A percentile compares a stretch with the other conserved stretches of the same genome.
phyloP scores from a whole-genome alignment of 257 asterid genomes.

The Solanum chilense region DNA sequence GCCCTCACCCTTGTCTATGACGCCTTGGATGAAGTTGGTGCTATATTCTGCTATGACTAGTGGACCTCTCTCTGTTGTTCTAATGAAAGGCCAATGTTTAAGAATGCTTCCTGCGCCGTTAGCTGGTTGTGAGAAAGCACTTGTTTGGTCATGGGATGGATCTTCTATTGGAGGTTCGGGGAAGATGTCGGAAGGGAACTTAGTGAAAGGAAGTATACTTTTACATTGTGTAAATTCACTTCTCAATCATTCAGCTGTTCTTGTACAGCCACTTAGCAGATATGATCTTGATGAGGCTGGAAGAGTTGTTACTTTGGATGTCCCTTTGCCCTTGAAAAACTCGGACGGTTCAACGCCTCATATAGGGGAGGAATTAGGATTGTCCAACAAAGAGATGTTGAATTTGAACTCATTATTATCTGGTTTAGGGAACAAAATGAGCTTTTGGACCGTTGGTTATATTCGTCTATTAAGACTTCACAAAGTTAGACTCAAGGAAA shows the following conservation, averaged over 20 bases:
- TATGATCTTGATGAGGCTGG: slow-evolving; percentile 76
- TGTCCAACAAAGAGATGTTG: slow-evolving; percentile 37
- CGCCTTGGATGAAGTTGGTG: slow-evolving; percentile 97
- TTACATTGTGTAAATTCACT: slow-evolving; percentile 92
- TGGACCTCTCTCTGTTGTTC: slow-evolving; percentile 95
- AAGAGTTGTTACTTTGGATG: slow-evolving; percentile 59
- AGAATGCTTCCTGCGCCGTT: slow-evolving; percentile 96
- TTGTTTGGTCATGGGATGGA: slow-evolving; percentile 98
- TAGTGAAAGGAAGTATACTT: slow-evolving; percentile 84
- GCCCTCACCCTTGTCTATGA: slow-evolving; percentile 87
- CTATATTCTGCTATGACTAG: slow-evolving; percentile 61
- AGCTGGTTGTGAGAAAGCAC: slow-evolving; percentile 97
- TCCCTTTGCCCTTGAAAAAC: slow-evolving; percentile 85
- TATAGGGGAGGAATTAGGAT: slow-evolving; percentile 77
- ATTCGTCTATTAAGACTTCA: slow-evolving; percentile 68
- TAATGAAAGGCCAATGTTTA: slow-evolving; percentile 90
- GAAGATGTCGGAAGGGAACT: slow-evolving; percentile 79
- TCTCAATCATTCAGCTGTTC: slow-evolving; percentile 80
- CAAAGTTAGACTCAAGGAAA: slow-evolving; percentile 50
- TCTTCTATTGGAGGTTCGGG: slow-evolving; percentile 82
- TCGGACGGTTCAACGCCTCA: slow-evolving; percentile 74
- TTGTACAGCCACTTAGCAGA: slow-evolving; percentile 86
- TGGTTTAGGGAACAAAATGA: slow-evolving; percentile 50
- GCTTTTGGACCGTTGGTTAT: slow-evolving; percentile 84
- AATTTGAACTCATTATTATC: slow-evolving; percentile 49